A percentile compares a stretch with the other conserved stretches of the same genome.
Conservation (phyloP, 73 alveolate species). For the Blepharisma japonicum region DNA sequence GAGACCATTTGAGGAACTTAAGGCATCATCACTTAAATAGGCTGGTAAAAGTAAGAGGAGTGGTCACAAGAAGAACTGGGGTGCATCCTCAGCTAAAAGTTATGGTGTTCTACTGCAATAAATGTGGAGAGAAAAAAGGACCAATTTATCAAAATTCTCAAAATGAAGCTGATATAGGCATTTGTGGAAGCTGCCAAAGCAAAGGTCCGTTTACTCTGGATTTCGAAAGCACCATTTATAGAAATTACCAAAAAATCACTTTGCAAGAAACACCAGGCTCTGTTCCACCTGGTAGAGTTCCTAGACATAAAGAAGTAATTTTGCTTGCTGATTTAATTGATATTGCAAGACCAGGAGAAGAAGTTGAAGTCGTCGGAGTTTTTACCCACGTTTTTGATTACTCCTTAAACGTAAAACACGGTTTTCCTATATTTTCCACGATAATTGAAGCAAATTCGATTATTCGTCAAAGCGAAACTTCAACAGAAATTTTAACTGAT, state of each 20-base stretch:
- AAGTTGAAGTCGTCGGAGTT: constrained; percentile 95
- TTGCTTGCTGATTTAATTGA: constrained; percentile 97
- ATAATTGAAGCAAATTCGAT: constrained; percentile 94
- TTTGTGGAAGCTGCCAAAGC: constrained; percentile 93
- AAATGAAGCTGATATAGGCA: constrained; percentile 79
- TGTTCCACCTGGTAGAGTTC: constrained; percentile 99
- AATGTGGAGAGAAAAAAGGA: constrained; percentile 95
- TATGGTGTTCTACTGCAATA: constrained; percentile 84
- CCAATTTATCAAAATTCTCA: constrained; percentile 87
- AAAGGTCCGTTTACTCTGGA: constrained; percentile 94
- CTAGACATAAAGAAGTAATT: constrained; percentile 96
- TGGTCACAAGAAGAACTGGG: constrained; percentile 95
- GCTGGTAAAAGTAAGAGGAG: constrained; percentile 95
- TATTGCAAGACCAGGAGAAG: constrained; percentile 99
- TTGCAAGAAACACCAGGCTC: constrained; percentile 99
- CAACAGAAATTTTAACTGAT: constrained; percentile 77
- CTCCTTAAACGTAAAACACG: constrained; percentile 92
- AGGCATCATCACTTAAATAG: constrained; percentile 93
- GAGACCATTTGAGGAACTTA: constrained; percentile 87
- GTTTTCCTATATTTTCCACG: constrained; percentile 96
- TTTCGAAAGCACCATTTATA: constrained; percentile 79
- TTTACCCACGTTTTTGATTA: constrained; percentile 89
- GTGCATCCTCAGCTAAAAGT: constrained; percentile 91
- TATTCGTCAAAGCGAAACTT: constrained; percentile 86
- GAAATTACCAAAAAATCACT: constrained; percentile 96